Evolutionary conservation across 768 basidiomycete genomes (phyloP), one percentile per base, ranked within the genome.

Genomic region (Leccinellum rugosiceps): DNA sequence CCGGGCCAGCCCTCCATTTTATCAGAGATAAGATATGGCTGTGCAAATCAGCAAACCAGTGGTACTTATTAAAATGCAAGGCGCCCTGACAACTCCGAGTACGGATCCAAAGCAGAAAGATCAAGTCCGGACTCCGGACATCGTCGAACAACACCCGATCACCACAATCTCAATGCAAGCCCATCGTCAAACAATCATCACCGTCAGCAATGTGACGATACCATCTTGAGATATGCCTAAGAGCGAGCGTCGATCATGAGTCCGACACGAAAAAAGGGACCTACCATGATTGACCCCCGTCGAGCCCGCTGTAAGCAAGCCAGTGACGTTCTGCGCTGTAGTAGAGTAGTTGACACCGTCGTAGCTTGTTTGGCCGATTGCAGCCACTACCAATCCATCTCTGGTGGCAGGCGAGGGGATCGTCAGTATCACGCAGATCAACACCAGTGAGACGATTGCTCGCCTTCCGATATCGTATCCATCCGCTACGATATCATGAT

Each of bases 221-320:
- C 85, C 84, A 62, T 86, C 84, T 44, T 77, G 77, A 4, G 84
- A 76, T 54, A 86, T 86, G 19, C 74, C 85, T 85, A 84, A 17
- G n/a, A 32, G 35, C 17, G 35, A 35, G 38, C 11, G 17, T 59
- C 50, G 17, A 31, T 23, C 23, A 54, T 46, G 43, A 61, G 55
- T 30, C 32, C 17, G 13, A 8, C 6, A n/a, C 4, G n/a, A 41
- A 9, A 41, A 35, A 41, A 11, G 26, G 6, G 15, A 51, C 72
- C n/a, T 54, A 83, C 82, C 78, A 30, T 82, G 80, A 54, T 83
- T 82, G 35, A 83, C 64, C 7, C 84, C 82, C 2, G 63, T 44
- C 21, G 77, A 74, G 8, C 87, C 86, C 6, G 80, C 58, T 7
- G 78, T 63, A 51, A 88, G 76, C 19, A 89, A 74, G 17, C 82